These are phyloP conservation scores for Solanum infundibuliforme DNA, from an alignment of 257 asterid genomes.

Conservation along the genomic window DNA sequence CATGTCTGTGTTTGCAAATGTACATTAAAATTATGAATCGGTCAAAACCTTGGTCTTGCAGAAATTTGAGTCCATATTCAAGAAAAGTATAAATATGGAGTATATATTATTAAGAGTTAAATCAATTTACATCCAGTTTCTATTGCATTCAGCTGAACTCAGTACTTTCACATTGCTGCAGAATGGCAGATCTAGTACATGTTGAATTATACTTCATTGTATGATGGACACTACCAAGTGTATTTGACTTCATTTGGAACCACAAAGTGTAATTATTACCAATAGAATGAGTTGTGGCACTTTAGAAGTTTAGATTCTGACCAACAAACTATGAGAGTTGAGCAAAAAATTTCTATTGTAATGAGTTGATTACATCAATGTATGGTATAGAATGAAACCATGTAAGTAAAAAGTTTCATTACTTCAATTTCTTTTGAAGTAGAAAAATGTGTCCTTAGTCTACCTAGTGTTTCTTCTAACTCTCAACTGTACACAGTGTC, in stretches of 20 bases:
- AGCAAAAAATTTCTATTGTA: neutral
- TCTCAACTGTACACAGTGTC: neutral
- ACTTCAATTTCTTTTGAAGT: neutral
- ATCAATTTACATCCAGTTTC: neutral
- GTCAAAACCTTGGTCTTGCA: neutral
- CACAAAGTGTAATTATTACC: neutral
- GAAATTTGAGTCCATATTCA: neutral
- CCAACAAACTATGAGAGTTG: neutral
- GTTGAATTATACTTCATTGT: neutral
- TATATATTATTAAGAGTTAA: neutral
- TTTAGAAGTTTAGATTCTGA: neutral
- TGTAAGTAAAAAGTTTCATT: neutral
- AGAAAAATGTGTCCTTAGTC: neutral
- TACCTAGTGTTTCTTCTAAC: neutral
- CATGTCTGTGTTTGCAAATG: neutral
- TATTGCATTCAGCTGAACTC: neutral
- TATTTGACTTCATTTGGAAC: neutral
- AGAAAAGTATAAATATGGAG: neutral
- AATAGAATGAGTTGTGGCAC: neutral
- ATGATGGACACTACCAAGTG: neutral
- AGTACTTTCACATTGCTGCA: neutral
- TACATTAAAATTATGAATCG: neutral
- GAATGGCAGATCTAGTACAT: neutral
- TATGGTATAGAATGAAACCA: neutral
- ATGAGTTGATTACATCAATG: neutral